A percentile compares a stretch with the other conserved stretches of the same genome.
Conservation (phyloP, 345 rosid genomes). For the Turnera subulata region DNA sequence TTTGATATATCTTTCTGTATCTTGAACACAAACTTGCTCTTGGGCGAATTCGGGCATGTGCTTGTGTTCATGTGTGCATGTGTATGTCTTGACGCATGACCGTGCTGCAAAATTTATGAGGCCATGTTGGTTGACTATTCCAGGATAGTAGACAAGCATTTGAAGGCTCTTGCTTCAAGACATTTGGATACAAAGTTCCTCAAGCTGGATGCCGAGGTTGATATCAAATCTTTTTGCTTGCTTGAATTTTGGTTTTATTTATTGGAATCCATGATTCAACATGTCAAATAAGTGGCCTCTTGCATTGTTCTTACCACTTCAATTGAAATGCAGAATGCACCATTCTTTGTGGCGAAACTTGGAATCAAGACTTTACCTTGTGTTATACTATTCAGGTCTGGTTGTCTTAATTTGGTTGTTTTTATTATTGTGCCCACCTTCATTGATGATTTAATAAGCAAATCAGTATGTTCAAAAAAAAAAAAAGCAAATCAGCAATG, state of each 20-base stretch:
- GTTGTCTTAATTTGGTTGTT: not conserved
- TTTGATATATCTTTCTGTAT: constrained; percentile 1
- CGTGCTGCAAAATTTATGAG: not conserved
- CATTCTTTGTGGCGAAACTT: constrained; percentile 84
- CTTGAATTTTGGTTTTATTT: not conserved
- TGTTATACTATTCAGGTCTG: constrained; percentile 76
- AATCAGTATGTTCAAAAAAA: no score
- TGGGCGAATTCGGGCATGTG: no score
- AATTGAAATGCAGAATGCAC: constrained; percentile 71
- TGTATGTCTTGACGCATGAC: no score
- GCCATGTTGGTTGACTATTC: constrained; percentile 16
- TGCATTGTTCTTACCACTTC: not conserved
- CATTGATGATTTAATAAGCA: not conserved
- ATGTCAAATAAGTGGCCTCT: not conserved
- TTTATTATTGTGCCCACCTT: not conserved
- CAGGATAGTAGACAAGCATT: constrained; percentile 95
- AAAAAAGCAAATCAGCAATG: no score
- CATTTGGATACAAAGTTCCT: constrained; percentile 84
- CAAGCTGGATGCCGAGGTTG: constrained; percentile 87
- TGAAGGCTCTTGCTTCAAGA: constrained; percentile 67
- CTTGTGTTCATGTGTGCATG: no score
- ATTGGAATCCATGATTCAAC: not conserved
- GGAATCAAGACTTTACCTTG: constrained; percentile 88
- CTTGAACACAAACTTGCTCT: no score
- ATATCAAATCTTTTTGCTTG: constrained; percentile 13